Evolutionary conservation across 1,139 yeast genomes (phyloP), one percentile per base, ranked within the genome.

Genomic region (Pichia sp.): DNA sequence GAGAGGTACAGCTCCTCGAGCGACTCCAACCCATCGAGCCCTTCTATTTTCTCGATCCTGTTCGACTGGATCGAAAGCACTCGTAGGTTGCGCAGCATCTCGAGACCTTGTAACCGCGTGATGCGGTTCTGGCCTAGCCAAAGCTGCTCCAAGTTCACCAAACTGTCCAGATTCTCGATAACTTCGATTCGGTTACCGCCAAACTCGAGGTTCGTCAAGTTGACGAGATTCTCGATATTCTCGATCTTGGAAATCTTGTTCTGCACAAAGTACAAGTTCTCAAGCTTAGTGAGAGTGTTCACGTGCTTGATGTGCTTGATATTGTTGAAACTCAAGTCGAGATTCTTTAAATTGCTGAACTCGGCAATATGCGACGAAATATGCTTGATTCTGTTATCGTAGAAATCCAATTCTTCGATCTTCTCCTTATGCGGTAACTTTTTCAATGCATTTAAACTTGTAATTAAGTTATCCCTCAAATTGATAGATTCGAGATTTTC

Each of bases 41-140:
- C 94, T 61, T 88, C 95, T 31, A 93, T 67, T 56, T 81, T 83
- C 7, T 78, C 75, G 39, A 93, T 68, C 48, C 86, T 69, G 56
- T 93, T 93, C 5, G 95, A 79, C 61, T 91, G 98, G 43, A 93
- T 85, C 2, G 96, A 86, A 41, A 93, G 68, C 12, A 91, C 77
- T 41, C 77, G 73, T 52, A 93, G 69, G 47, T 83, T 83, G 34
- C 63, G 61, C 47, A 91, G 68, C n/a, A 66, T 65, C 28, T 66
- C 62, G 46, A 93, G 64, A 55, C 84, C 84, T 48, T 82, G 74
- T 35, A 93, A 64, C 56, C 66, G 72, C 1, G 73, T 59, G 41
- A 93, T 85, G 47, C 75, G 73, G 61, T 93, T 93, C 58, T 89
- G 88, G 32, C 98, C 98, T 34, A 93, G 68, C 98, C 98, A 93